Conservation (phyloP, 2,329 filamentous ascomycete genomes). For the Colletotrichum sp. region DNA sequence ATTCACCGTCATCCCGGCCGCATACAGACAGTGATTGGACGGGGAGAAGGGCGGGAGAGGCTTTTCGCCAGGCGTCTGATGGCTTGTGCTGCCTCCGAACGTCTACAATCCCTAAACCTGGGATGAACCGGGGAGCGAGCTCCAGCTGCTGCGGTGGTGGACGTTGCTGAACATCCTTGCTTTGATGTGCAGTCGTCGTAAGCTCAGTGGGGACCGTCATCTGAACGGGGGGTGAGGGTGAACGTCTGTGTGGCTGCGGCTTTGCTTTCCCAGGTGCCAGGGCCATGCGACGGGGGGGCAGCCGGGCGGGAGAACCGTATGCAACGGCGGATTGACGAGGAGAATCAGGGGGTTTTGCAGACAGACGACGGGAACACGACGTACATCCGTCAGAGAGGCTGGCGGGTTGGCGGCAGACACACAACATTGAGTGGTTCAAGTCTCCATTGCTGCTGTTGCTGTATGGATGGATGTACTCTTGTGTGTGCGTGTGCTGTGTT, state of each 20-base stretch:
- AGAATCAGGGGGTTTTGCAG: conserved; percentile 6
- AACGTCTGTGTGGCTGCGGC: conserved; percentile 2
- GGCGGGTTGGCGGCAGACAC: background rate
- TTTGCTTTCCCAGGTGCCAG: background rate
- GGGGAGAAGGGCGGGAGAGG: background rate
- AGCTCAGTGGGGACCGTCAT: conserved; percentile 20
- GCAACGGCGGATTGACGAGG: background rate
- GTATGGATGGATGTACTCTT: background rate
- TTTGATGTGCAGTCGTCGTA: conserved; percentile 22
- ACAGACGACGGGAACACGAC: background rate
- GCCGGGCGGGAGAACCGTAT: background rate
- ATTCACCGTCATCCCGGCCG: background rate
- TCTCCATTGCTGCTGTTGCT: background rate
- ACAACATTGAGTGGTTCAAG: background rate
- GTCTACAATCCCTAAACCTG: background rate
- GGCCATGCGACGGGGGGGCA: background rate
- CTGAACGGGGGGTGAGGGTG: background rate
- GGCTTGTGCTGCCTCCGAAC: background rate
- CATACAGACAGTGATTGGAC: background rate
- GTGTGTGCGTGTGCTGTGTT: background rate
- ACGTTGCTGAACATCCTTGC: conserved; percentile 14
- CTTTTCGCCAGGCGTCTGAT: background rate
- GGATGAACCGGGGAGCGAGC: background rate
- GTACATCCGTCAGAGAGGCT: background rate
- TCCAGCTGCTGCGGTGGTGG: background rate